Conservation (phyloP, 768 basidiomycete genomes). For the Boletus rubroflammeus region DNA sequence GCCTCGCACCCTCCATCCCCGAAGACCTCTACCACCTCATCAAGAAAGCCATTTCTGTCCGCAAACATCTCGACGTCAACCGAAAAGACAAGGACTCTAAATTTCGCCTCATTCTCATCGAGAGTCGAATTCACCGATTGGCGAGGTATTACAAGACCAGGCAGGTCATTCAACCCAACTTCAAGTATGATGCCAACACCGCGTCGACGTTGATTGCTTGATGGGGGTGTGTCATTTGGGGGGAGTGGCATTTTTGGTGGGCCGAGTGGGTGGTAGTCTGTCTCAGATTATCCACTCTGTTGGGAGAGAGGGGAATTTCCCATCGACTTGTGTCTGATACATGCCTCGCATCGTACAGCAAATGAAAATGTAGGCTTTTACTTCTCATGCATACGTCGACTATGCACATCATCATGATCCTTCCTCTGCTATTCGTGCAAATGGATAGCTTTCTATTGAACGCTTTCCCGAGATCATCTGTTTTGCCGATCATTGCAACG, state of each 20-base stretch:
- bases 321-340: slow-evolving; percentile 2
- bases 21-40: slow-evolving; percentile 99
- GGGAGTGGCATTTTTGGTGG: neutral
- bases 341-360: slow-evolving; percentile 6
- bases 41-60: slow-evolving; percentile 99
- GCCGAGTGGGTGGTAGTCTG: neutral
- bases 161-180: slow-evolving; percentile 95
- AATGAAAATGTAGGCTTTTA: slow-evolving; percentile 22
- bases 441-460: neutral
- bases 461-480: neutral
- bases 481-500: neutral
- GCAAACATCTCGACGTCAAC: slow-evolving; percentile 98
- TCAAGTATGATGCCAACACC: slow-evolving; percentile 97
- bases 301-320: neutral
- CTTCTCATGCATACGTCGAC: slow-evolving; percentile 14
- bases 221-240: slow-evolving; percentile 14
- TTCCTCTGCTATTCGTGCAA: neutral
- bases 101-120: slow-evolving; percentile 96
- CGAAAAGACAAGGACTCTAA: slow-evolving; percentile 99
- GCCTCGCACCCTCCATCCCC: slow-evolving; percentile 94
- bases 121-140: slow-evolving; percentile 97
- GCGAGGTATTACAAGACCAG: slow-evolving; percentile 98
- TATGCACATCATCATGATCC: slow-evolving; percentile 9
- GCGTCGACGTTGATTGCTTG: slow-evolving; percentile 89
- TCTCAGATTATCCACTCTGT: neutral